Evolutionary conservation across 2,329 filamentous ascomycete genomes (phyloP).

Genomic region (Zymoseptoria ardabiliae): DNA sequence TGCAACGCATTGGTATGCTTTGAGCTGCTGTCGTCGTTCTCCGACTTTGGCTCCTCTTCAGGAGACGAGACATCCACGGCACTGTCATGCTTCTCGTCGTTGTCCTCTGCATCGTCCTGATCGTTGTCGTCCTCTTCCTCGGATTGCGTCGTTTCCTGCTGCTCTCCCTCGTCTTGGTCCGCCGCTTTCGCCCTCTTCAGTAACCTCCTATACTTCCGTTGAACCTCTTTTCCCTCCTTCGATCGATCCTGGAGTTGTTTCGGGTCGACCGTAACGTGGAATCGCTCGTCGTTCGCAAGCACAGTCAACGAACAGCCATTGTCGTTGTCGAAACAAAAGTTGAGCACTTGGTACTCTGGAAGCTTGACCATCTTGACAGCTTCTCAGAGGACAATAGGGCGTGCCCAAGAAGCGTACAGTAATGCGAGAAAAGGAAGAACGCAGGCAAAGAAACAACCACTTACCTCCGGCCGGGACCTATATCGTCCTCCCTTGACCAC

Average conservation of each 20-base stretch:
- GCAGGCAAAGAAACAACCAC: background rate
- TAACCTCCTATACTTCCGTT: slow-evolving; percentile 20
- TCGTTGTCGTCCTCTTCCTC: slow-evolving; percentile 5
- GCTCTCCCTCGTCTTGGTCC: slow-evolving; percentile 5
- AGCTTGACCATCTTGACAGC: slow-evolving; percentile 13
- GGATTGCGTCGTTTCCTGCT: background rate
- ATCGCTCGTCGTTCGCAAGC: slow-evolving; percentile 24
- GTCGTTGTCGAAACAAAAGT: slow-evolving; percentile 29
- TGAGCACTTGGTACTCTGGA: slow-evolving; percentile 24
- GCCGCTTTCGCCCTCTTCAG: slow-evolving; percentile 18
- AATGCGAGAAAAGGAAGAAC: background rate
- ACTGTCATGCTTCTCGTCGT: slow-evolving; percentile 22
- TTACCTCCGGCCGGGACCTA: background rate
- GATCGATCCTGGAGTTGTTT: slow-evolving; percentile 16
- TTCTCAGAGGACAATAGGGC: background rate
- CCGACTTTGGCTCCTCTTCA: slow-evolving; percentile 2
- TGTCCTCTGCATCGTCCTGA: slow-evolving; percentile 13
- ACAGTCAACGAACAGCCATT: slow-evolving; percentile 28
- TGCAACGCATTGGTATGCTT: slow-evolving; percentile 20
- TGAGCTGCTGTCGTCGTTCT: slow-evolving; percentile 13
- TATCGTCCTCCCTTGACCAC: background rate
- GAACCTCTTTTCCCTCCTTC: slow-evolving; percentile 14
- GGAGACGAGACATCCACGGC: slow-evolving; percentile 19
- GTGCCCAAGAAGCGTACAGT: background rate
- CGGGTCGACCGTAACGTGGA: slow-evolving; percentile 28